phyloP scores from a whole-genome alignment of 148 eudicot species.

The Hydrangea macrophylla region DNA sequence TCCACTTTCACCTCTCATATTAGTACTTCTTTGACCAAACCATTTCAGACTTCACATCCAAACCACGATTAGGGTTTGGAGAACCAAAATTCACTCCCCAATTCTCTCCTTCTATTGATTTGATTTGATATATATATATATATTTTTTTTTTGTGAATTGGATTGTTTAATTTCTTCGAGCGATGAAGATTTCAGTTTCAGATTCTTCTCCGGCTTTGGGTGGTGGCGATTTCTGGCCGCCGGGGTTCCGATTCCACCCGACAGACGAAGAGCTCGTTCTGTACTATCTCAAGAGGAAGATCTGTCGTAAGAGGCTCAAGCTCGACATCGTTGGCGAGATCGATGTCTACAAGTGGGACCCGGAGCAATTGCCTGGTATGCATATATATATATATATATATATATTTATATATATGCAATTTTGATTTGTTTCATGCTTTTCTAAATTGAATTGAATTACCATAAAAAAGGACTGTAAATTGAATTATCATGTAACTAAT shows the following conservation, averaged over 20 bases:
- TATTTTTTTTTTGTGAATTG: too few species aligned
- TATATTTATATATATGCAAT: background rate
- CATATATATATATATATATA: background rate
- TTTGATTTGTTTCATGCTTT: background rate
- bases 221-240: constrained; percentile 45
- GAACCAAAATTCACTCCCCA: background rate
- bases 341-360: constrained; percentile 88
- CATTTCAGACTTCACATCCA: background rate
- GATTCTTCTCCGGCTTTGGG: constrained; percentile 16
- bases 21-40: constrained; percentile 18
- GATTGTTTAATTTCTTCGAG: too few species aligned
- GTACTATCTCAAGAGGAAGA: constrained; percentile 78
- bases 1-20: background rate
- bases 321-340: constrained; percentile 62
- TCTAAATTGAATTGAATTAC: background rate
- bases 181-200: constrained; percentile 10
- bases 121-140: too few species aligned
- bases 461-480: background rate
- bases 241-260: constrained; percentile 87
- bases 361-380: constrained; percentile 83
- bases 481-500: background rate
- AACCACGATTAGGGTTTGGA: background rate
- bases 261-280: constrained; percentile 81
- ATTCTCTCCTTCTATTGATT: background rate
- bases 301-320: constrained; percentile 44